Evolutionary conservation across 2,329 filamentous ascomycete genomes (phyloP).

Genomic region (Arthrobotrys musiformis): DNA sequence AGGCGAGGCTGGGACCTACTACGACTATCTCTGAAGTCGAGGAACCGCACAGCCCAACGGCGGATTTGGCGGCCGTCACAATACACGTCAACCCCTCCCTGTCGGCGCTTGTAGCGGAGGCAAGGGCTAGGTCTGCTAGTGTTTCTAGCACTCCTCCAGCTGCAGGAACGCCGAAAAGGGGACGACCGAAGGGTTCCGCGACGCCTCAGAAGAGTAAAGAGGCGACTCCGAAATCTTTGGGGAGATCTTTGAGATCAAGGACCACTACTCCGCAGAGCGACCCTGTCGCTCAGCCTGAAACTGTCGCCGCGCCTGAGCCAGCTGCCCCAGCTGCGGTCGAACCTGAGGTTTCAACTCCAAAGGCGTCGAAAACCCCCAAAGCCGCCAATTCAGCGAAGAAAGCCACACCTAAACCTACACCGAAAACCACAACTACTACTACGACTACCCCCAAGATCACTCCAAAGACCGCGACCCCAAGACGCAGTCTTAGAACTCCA

Average conservation of each 20-base stretch:
- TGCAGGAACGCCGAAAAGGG: constrained; percentile 15
- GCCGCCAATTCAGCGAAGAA: constrained; percentile 32
- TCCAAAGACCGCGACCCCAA: constrained; percentile 62
- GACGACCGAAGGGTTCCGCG: constrained; percentile 21
- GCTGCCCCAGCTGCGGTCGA: constrained; percentile 13
- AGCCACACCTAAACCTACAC: constrained; percentile 14
- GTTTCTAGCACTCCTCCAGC: constrained; percentile 36
- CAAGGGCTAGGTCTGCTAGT: constrained; percentile 46
- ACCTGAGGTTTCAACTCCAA: constrained; percentile 34
- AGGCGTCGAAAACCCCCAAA: constrained; percentile 29
- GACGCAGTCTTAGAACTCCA: constrained; percentile 62
- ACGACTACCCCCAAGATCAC: constrained; percentile 57
- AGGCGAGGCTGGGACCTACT: constrained; percentile 60
- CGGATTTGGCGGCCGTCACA: constrained; percentile 42
- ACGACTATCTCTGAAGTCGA: constrained; percentile 63
- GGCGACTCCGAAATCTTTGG: constrained; percentile 27
- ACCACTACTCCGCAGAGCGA: constrained; percentile 36
- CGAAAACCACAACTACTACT: neutral
- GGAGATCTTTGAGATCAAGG: constrained; percentile 37
- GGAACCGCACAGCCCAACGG: constrained; percentile 30
- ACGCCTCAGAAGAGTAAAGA: constrained; percentile 42
- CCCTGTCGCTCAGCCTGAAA: constrained; percentile 1
- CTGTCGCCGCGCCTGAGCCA: neutral
- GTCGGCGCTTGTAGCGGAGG: constrained; percentile 43
- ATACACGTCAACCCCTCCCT: constrained; percentile 50